Percentiles rank a stretch among this genome's conserved stretches.
phyloP scores from a whole-genome alignment of 371 early-diverging fungal genomes.

The Apophysomyces trapeziformis region DNA sequence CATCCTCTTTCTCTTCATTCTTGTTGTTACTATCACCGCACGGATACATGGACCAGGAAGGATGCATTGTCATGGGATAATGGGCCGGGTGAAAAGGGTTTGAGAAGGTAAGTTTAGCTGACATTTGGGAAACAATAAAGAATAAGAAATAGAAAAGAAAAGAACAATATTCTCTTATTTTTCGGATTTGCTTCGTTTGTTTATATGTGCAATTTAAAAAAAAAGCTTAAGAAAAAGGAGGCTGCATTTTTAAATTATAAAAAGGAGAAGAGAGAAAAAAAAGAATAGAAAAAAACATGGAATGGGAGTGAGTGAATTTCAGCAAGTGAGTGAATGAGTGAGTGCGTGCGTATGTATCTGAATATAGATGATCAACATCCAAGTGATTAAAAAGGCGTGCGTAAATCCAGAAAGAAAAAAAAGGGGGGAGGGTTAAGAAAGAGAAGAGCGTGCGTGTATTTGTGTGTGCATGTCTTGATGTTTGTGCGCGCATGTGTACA shows the following conservation, averaged over 20 bases:
- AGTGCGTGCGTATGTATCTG: not conserved
- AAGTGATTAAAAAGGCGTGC: not conserved
- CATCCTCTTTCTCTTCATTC: not conserved
- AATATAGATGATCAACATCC: too few species aligned
- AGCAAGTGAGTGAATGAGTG: not conserved
- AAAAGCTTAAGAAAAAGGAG: not conserved
- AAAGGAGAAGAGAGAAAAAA: not conserved
- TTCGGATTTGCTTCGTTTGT: not conserved
- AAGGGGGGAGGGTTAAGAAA: not conserved
- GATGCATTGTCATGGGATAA: not conserved
- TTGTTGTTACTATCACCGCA: not conserved
- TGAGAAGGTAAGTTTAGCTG: conserved; percentile 1
- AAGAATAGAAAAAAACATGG: not conserved
- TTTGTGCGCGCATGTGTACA: too few species aligned
- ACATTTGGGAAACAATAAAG: not conserved
- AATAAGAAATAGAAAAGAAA: too few species aligned
- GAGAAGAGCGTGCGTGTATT: not conserved
- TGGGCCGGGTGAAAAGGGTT: not conserved
- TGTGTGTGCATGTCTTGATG: too few species aligned
- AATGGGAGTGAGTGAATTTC: not conserved
- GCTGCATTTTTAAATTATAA: not conserved
- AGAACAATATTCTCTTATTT: too few species aligned
- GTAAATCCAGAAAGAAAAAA: not conserved
- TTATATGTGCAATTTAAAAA: not conserved
- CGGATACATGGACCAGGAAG: not conserved